These are phyloP conservation scores for Melampsora larici-populina DNA, from an alignment of 1,284 basidiomycete genomes.

Conservation along the genomic window DNA sequence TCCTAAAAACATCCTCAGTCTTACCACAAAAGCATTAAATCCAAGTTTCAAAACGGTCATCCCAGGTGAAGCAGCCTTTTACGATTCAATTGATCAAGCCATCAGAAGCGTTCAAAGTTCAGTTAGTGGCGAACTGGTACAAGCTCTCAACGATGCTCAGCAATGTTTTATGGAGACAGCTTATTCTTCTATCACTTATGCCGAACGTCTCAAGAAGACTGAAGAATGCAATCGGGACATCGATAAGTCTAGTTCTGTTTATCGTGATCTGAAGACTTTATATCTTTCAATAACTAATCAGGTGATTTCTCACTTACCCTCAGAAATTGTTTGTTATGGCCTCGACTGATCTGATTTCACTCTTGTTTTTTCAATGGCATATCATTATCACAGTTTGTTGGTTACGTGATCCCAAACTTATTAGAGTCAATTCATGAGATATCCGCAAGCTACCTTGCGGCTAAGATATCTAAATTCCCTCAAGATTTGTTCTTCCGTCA, in stretches of 20 bases:
- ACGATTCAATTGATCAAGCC: slow-evolving; percentile 15
- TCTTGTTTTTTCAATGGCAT: background rate
- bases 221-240: slow-evolving; percentile 12
- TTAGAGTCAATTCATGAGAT: slow-evolving; percentile 33
- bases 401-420: slow-evolving; percentile 33
- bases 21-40: slow-evolving; percentile 27
- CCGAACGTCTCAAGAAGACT: slow-evolving; percentile 14
- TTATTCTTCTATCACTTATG: slow-evolving; percentile 4
- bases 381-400: slow-evolving; percentile 37
- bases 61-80: slow-evolving; percentile 27
- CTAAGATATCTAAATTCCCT: slow-evolving; percentile 12
- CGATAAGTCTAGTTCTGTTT: slow-evolving; percentile 22
- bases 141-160: slow-evolving; percentile 36
- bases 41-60: slow-evolving; percentile 28
- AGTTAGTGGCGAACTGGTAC: slow-evolving; percentile 24
- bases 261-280: slow-evolving; percentile 29
- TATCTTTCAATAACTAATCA: slow-evolving; percentile 40
- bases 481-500: slow-evolving; percentile 28
- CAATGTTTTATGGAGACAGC: slow-evolving; percentile 33
- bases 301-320: background rate
- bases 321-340: background rate
- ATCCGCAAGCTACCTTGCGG: slow-evolving; percentile 22
- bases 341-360: too few species aligned
- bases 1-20: slow-evolving; percentile 16
- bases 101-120: slow-evolving; percentile 36